Base-by-base conservation (phyloP, 148 eudicot genomes). In the Mesembryanthemum crystallinum region DNA sequence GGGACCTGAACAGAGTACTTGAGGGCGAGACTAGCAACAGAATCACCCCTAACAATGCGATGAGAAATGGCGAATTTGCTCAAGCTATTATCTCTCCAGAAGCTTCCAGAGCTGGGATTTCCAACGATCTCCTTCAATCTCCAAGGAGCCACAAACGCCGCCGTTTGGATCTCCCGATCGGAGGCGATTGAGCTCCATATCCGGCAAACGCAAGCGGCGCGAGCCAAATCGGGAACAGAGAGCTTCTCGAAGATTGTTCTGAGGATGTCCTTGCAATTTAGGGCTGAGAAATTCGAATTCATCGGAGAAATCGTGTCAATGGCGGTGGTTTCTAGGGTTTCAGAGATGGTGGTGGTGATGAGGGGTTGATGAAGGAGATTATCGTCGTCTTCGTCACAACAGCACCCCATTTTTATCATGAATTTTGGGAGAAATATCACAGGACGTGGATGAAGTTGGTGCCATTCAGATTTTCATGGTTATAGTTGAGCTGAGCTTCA, bases 1-100 rank as follows among this genome's bases (percentile, higher is more conserved):
- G 33, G 15, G 52, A 94, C 99, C 94, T 95, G 99, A 82, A 92
- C 94, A 58, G 91, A 83, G 82, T 95, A 95, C 78, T 89, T 95
- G 42, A 95, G 94, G 23, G 99, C 98, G 52, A 95, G 97, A 74
- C 97, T 83, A 73, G 94, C 86, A 18, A 95, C 81, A 11, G 92
- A 73, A 73, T 95, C 99, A 14, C 86, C 89, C 3, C 82, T 80
- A 7, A 57, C 60, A 74, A 95, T 59, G 10, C 84, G 85, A 82
- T 95, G 99, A 42, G 99, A 95, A 58, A 95, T 82, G 18, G 98
- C 97, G 80, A 95, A 95, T 49, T 87, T 85, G 11, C 75, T 75
- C 42, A 95, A 76, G 5, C 84, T 64, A 72, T 79, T 87, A 63
- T 88, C 97, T 57, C 90, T 92, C 99, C 97, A 95, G 85, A 95